A percentile compares a stretch with the other conserved stretches of the same genome.
These are phyloP conservation scores for Aspergillus homomorphus DNA, from an alignment of 495 filamentous ascomycete species.

Conservation along the genomic window DNA sequence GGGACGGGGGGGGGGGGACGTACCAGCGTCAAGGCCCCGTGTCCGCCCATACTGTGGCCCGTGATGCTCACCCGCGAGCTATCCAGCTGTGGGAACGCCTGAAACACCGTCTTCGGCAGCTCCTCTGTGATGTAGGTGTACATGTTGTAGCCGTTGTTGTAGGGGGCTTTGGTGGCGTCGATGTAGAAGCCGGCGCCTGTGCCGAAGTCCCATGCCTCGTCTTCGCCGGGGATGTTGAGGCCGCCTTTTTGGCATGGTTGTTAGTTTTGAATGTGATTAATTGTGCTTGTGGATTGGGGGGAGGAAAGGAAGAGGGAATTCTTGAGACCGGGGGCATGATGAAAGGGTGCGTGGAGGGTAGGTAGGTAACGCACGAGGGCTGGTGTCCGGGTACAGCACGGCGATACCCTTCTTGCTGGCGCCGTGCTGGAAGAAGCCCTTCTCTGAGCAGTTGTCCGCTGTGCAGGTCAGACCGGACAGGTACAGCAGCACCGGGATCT, in stretches of 20 bases:
- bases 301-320: too few species aligned
- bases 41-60: conserved; percentile 95
- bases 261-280: not conserved
- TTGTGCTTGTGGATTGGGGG: too few species aligned
- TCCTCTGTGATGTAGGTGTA: conserved; percentile 84
- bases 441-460: conserved; percentile 92
- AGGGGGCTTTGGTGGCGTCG: conserved; percentile 77
- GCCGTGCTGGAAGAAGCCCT: conserved; percentile 84
- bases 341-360: not conserved
- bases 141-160: conserved; percentile 78
- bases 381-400: conserved; percentile 91
- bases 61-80: conserved; percentile 67
- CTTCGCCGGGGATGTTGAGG: conserved; percentile 72
- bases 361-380: conserved; percentile 60
- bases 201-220: conserved; percentile 87
- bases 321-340: not conserved
- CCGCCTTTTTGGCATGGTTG: conserved; percentile 48
- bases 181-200: conserved; percentile 91
- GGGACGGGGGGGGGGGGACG: conserved; percentile 9
- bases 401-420: conserved; percentile 79
- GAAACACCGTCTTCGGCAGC: conserved; percentile 72
- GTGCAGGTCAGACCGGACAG: conserved; percentile 94
- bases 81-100: conserved; percentile 64
- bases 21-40: conserved; percentile 85
- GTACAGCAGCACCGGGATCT: conserved; percentile 87